These are phyloP conservation scores for Phoenix dactylifera DNA, from an alignment of 176 grass and related monocot genomes.

Conservation along the genomic window DNA sequence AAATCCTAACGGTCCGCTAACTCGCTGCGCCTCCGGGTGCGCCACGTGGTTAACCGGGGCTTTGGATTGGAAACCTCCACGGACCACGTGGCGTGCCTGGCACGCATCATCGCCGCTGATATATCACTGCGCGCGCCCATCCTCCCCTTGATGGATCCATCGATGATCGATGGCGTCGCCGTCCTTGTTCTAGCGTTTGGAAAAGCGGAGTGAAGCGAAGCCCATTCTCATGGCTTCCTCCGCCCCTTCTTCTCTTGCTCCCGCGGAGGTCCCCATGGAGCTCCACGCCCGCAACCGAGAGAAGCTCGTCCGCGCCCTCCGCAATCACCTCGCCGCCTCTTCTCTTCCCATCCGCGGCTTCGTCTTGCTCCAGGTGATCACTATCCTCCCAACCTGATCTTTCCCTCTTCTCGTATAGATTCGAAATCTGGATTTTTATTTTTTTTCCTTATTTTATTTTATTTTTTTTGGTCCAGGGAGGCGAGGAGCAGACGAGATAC, in stretches of 20 bases:
- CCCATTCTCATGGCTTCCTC: constrained; percentile 29
- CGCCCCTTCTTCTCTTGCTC: constrained; percentile 29
- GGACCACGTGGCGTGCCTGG: no score
- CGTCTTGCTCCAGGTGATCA: constrained; percentile 59
- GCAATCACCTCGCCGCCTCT: constrained; percentile 35
- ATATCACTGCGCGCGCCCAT: no score
- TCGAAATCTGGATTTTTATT: background rate
- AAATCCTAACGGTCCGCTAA: no score
- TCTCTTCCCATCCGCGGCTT: constrained; percentile 38
- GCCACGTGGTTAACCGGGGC: no score
- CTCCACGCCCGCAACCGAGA: constrained; percentile 68
- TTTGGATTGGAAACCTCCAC: no score
- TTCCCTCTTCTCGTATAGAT: no score
- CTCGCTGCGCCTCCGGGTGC: no score
- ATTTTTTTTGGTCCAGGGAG: background rate
- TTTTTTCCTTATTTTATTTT: background rate
- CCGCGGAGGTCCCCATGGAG: constrained; percentile 61
- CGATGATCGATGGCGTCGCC: no score
- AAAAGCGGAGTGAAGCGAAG: background rate
- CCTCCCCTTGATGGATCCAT: no score
- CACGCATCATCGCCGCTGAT: no score
- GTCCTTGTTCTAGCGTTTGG: no score
- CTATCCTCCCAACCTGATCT: no score
- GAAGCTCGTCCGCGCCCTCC: constrained; percentile 51
- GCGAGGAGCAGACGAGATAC: constrained; percentile 14